Evolutionary conservation across 2,329 filamentous ascomycete genomes (phyloP).

Genomic region (Ambrosiella cleistominuta): DNA sequence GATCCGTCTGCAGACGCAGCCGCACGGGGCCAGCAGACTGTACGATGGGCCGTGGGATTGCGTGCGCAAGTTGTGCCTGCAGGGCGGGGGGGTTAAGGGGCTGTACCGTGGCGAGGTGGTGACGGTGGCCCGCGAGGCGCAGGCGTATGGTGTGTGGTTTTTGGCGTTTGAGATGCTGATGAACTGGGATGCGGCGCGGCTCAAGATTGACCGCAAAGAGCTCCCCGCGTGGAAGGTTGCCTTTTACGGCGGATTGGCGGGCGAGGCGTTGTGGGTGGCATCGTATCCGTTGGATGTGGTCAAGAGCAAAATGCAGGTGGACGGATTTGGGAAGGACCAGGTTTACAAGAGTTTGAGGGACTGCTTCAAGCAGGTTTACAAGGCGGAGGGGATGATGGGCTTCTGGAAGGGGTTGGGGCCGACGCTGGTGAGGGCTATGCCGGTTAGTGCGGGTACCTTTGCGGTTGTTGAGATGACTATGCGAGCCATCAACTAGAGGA

Average conservation of each 20-base stretch:
- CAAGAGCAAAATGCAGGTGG: constrained; percentile 99
- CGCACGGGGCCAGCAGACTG: constrained; percentile 61
- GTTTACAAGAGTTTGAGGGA: constrained; percentile 70
- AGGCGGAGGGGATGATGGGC: constrained; percentile 55
- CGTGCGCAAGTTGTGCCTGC: constrained; percentile 59
- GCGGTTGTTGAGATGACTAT: constrained; percentile 58
- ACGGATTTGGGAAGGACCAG: constrained; percentile 61
- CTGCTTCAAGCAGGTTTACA: constrained; percentile 72
- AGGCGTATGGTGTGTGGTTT: constrained; percentile 95
- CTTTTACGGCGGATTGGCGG: constrained; percentile 78
- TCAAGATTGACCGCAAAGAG: constrained; percentile 55
- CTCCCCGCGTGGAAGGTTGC: constrained; percentile 76
- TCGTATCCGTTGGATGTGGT: constrained; percentile 95
- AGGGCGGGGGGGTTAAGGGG: constrained; percentile 50
- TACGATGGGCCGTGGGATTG: constrained; percentile 82
- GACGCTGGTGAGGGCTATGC: constrained; percentile 86
- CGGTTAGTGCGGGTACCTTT: constrained; percentile 94
- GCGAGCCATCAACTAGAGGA: constrained; percentile 35
- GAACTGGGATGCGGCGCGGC: constrained; percentile 70
- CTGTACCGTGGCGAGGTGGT: constrained; percentile 79
- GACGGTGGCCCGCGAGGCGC: constrained; percentile 73
- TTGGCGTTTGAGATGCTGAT: constrained; percentile 89
- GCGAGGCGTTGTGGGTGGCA: constrained; percentile 80
- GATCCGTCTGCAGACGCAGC: constrained; percentile 90
- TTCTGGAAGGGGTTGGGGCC: constrained; percentile 94